Evolutionary conservation across 2,329 filamentous ascomycete genomes (phyloP).

Genomic region (Penicillium concentricum): DNA sequence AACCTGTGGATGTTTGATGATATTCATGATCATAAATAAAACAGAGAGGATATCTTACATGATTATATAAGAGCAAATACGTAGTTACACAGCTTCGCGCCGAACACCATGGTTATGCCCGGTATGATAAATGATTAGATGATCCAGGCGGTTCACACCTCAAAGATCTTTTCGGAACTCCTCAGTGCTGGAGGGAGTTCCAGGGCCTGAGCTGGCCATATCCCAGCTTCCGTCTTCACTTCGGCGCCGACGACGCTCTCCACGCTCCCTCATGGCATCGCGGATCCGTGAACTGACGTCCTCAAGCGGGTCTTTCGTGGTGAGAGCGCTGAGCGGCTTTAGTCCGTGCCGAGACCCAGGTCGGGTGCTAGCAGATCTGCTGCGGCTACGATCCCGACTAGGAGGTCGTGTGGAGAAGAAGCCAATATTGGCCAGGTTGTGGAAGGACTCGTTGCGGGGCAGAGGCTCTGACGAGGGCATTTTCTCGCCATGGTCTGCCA

Average conservation of each 20-base stretch:
- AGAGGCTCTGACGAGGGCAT: conserved; percentile 49
- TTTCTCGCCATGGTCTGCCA: conserved; percentile 21
- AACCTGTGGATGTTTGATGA: not conserved
- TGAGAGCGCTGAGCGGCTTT: conserved; percentile 65
- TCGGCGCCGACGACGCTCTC: conserved; percentile 58
- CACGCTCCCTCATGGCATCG: conserved; percentile 78
- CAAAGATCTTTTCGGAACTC: conserved; percentile 38
- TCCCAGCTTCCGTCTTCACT: conserved; percentile 46
- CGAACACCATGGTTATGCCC: not conserved
- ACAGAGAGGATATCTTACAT: conserved; percentile 23
- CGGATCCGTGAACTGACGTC: conserved; percentile 82
- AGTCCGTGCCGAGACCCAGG: conserved; percentile 65
- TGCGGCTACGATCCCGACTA: conserved; percentile 74
- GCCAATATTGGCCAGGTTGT: conserved; percentile 80
- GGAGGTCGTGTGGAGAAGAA: conserved; percentile 87
- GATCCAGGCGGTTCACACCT: conserved; percentile 8
- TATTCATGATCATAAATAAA: not conserved
- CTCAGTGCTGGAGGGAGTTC: conserved; percentile 36
- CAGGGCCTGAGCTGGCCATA: conserved; percentile 39
- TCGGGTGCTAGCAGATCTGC: conserved; percentile 65
- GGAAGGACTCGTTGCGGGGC: conserved; percentile 90
- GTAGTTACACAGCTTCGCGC: conserved; percentile 9
- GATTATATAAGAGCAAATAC: conserved; percentile 20
- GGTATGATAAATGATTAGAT: not conserved
- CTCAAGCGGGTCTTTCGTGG: conserved; percentile 70